Percentiles rank a stretch among this genome's conserved stretches.
Conservation (phyloP, 2,329 filamentous ascomycete species). For the Botryotinia convoluta region DNA sequence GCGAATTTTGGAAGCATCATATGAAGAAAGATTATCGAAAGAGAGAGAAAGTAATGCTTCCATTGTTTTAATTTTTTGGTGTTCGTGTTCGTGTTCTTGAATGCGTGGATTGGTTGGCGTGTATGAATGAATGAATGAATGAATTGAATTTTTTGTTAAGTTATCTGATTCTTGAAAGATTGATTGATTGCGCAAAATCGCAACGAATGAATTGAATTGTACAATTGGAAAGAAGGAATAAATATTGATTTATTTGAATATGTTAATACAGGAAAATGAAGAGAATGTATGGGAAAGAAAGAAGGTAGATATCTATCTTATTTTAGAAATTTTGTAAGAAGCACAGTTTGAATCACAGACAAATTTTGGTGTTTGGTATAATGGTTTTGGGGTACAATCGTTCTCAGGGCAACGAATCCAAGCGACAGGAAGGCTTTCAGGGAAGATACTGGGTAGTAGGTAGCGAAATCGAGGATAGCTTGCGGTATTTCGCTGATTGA, state of each 20-base stretch:
- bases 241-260: not conserved
- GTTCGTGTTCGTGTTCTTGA: conserved; percentile 21
- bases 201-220: conserved; percentile 14
- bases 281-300: conserved; percentile 16
- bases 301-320: not conserved
- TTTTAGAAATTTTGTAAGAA: not conserved
- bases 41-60: conserved; percentile 88
- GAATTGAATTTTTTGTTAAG: not conserved
- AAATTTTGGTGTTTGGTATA: not conserved
- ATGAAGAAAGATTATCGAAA: conserved; percentile 83
- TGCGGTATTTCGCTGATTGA: not conserved
- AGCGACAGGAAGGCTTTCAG: conserved; percentile 7
- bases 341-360: not conserved
- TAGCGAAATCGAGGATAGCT: not conserved
- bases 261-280: conserved; percentile 30
- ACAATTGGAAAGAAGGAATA: conserved; percentile 10
- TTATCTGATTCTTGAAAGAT: conserved; percentile 16
- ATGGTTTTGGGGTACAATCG: not conserved
- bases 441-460: not conserved
- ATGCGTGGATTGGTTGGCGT: not conserved
- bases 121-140: conserved; percentile 12
- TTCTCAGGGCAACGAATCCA: conserved; percentile 12
- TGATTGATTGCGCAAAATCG: conserved; percentile 11
- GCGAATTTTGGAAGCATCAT: conserved; percentile 83
- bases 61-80: conserved; percentile 52